Conservation (phyloP, 345 rosid species). For the Clausena lansium region DNA sequence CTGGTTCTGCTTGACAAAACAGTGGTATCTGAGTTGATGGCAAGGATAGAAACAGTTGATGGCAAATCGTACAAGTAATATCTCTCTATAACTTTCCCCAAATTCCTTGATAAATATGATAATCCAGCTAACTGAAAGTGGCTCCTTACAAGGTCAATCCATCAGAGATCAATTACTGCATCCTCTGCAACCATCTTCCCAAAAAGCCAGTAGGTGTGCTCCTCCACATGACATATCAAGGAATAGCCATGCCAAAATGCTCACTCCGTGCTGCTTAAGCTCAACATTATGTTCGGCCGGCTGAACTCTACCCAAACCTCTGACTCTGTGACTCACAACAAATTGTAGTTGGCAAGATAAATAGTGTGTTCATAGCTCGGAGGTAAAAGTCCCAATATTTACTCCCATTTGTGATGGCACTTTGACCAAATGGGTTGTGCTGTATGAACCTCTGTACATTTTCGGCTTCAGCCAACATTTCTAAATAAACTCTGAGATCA, state of each 20-base stretch:
- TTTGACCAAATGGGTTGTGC: constrained; percentile 73
- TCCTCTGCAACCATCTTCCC: background rate
- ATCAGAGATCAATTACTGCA: background rate
- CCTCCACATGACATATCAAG: background rate
- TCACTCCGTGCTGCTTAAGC: background rate
- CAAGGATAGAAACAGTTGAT: background rate
- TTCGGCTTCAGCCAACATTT: constrained; percentile 47
- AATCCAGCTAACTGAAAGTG: background rate
- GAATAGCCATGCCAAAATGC: background rate
- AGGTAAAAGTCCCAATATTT: constrained; percentile 62
- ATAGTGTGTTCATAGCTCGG: constrained; percentile 26
- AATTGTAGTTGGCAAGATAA: background rate
- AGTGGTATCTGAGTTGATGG: too few relatives aligned
- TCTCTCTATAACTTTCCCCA: background rate
- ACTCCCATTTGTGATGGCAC: constrained; percentile 50
- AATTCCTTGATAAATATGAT: background rate
- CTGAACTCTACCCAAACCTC: background rate
- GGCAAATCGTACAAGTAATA: background rate
- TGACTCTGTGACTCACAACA: background rate
- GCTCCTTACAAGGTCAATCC: background rate
- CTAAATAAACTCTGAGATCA: constrained; percentile 65
- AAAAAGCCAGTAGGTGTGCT: background rate
- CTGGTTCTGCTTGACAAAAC: background rate
- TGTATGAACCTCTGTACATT: constrained; percentile 58
- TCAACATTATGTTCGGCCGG: background rate